These are phyloP conservation scores for Daldinia sp. DNA, from an alignment of 2,329 filamentous ascomycete species.

Conservation along the genomic window DNA sequence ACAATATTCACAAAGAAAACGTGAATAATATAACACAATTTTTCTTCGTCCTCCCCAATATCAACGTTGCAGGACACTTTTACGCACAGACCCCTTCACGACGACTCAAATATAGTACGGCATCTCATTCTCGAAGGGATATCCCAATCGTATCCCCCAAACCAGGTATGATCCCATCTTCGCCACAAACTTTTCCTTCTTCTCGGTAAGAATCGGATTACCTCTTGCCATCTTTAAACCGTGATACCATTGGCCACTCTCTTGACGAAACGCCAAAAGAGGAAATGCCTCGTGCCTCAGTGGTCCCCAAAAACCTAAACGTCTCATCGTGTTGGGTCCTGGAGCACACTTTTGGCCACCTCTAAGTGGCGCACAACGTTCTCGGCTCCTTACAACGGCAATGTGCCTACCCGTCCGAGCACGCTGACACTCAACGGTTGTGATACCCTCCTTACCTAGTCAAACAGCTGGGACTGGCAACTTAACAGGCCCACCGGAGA, in stretches of 20 bases:
- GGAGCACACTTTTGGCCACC: background rate
- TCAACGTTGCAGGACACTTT: background rate
- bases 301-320: constrained; percentile 1
- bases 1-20: background rate
- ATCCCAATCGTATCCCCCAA: background rate
- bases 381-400: constrained; percentile 26
- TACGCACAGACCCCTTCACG: background rate
- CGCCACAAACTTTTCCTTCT: background rate
- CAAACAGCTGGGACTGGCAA: constrained; percentile 24
- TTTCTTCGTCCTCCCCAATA: background rate
- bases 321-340: background rate
- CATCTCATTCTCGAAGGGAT: background rate
- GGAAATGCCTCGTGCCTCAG: constrained; percentile 9
- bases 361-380: constrained; percentile 19
- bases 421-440: constrained; percentile 33
- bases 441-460: constrained; percentile 16
- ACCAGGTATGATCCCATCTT: background rate
- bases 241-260: constrained; percentile 12
- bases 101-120: background rate
- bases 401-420: constrained; percentile 27
- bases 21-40: background rate
- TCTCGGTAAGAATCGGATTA: background rate
- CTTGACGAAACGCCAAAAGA: constrained; percentile 3
- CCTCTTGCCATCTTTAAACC: background rate
- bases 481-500: constrained; percentile 30